These are phyloP conservation scores for Royoungia palumana DNA, from an alignment of 768 basidiomycete genomes.

Conservation along the genomic window DNA sequence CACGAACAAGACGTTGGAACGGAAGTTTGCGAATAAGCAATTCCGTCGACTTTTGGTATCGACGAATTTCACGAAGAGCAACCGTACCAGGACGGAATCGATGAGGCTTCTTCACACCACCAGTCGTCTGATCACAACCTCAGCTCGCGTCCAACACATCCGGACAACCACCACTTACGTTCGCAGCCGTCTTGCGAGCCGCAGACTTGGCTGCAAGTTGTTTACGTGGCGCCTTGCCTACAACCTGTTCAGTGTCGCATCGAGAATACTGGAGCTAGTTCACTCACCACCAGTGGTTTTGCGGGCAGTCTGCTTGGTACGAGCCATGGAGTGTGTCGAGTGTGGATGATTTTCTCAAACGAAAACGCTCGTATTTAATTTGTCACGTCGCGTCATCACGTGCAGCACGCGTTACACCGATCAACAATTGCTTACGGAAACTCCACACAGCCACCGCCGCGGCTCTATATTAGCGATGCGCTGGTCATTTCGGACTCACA, in stretches of 20 bases:
- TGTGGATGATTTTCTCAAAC: neutral
- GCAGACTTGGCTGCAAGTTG: constrained; percentile 59
- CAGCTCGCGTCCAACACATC: neutral
- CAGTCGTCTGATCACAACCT: constrained; percentile 46
- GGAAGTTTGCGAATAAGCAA: constrained; percentile 83
- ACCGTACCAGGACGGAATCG: constrained; percentile 80
- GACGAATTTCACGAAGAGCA: constrained; percentile 82
- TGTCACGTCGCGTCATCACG: constrained; percentile 30
- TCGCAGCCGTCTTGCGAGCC: constrained; percentile 46
- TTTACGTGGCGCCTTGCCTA: constrained; percentile 66
- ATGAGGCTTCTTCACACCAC: constrained; percentile 93
- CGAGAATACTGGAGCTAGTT: neutral
- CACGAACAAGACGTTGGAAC: constrained; percentile 85
- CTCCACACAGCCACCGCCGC: constrained; percentile 26
- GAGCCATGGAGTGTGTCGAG: constrained; percentile 52
- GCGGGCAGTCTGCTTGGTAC: constrained; percentile 75
- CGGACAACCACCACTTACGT: constrained; percentile 33
- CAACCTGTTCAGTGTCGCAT: neutral
- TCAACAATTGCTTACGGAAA: constrained; percentile 28
- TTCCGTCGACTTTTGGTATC: constrained; percentile 85
- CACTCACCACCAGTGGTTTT: constrained; percentile 69
- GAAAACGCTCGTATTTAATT: constrained; percentile 38
- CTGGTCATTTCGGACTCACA: neutral
- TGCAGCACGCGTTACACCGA: constrained; percentile 13
- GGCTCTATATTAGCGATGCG: constrained; percentile 21